These are phyloP conservation scores for Pseudogymnoascus sp. DNA, from an alignment of 2,329 filamentous ascomycete genomes.

Conservation along the genomic window DNA sequence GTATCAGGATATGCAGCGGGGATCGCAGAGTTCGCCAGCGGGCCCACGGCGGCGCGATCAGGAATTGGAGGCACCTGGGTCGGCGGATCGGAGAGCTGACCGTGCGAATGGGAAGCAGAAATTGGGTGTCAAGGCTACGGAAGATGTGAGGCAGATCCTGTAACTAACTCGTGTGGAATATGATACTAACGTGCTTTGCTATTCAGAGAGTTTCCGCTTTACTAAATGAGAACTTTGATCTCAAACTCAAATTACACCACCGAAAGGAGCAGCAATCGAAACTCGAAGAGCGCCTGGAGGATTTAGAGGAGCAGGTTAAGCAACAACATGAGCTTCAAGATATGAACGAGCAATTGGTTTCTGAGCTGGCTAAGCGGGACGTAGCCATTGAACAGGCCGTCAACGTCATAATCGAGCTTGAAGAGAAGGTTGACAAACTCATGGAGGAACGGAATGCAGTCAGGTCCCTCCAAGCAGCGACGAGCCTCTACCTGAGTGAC, in stretches of 20 bases:
- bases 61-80: conserved; percentile 24
- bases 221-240: conserved; percentile 70
- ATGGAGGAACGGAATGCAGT: conserved; percentile 48
- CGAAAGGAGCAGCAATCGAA: conserved; percentile 56
- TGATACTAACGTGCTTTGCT: conserved; percentile 9
- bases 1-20: conserved; percentile 15
- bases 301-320: conserved; percentile 38
- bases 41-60: conserved; percentile 20
- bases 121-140: conserved; percentile 61
- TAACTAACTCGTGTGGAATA: not conserved
- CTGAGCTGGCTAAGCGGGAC: conserved; percentile 61
- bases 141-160: conserved; percentile 43
- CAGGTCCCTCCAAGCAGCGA: conserved; percentile 39
- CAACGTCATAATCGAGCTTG: conserved; percentile 59
- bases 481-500: conserved; percentile 19
- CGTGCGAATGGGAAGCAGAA: conserved; percentile 36
- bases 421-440: conserved; percentile 51
- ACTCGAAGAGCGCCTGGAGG: conserved; percentile 52
- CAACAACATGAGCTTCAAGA: conserved; percentile 45
- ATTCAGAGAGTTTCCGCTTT: conserved; percentile 56
- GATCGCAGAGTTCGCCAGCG: conserved; percentile 27
- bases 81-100: conserved; percentile 19
- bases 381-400: conserved; percentile 66
- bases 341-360: conserved; percentile 51
- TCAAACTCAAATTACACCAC: conserved; percentile 68